Conservation (phyloP, 2,329 filamentous ascomycete species). For the Apiospora phragmitis region DNA sequence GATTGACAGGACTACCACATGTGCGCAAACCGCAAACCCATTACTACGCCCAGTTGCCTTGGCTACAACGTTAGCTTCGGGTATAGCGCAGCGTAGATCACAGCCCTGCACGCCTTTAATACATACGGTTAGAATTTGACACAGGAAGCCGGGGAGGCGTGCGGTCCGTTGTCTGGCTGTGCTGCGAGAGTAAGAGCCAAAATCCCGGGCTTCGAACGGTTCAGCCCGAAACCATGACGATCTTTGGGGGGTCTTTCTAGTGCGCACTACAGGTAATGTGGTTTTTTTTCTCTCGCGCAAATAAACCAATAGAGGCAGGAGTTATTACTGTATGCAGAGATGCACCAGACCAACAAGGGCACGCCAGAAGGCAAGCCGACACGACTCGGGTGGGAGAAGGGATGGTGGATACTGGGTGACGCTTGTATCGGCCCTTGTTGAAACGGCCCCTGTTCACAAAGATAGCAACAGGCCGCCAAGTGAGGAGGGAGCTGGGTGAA, state of each 20-base stretch:
- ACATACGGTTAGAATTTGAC: not conserved
- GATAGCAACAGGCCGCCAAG: constrained; percentile 6
- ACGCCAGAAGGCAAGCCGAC: not conserved
- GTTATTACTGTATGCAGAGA: not conserved
- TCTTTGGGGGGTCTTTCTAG: not conserved
- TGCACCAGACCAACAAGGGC: not conserved
- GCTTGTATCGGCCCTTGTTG: constrained; percentile 9
- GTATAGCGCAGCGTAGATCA: not conserved
- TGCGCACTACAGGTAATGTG: not conserved
- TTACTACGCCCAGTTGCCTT: not conserved
- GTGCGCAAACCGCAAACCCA: not conserved
- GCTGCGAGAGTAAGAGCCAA: not conserved
- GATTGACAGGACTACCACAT: not conserved
- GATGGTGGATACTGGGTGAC: constrained; percentile 5
- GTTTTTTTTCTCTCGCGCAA: not conserved
- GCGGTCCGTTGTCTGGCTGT: constrained; percentile 4
- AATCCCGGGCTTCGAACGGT: not conserved
- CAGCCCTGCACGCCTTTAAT: not conserved
- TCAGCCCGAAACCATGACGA: constrained; percentile 8
- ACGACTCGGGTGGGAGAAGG: constrained; percentile 5
- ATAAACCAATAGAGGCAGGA: not conserved
- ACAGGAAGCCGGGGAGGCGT: not conserved
- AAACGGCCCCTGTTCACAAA: constrained; percentile 7
- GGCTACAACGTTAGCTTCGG: not conserved
- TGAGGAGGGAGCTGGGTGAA: not conserved